Evolutionary conservation across 257 asterid species (phyloP), one percentile per base, ranked within the genome.

Genomic region (Schizonepeta tenuifolia): DNA sequence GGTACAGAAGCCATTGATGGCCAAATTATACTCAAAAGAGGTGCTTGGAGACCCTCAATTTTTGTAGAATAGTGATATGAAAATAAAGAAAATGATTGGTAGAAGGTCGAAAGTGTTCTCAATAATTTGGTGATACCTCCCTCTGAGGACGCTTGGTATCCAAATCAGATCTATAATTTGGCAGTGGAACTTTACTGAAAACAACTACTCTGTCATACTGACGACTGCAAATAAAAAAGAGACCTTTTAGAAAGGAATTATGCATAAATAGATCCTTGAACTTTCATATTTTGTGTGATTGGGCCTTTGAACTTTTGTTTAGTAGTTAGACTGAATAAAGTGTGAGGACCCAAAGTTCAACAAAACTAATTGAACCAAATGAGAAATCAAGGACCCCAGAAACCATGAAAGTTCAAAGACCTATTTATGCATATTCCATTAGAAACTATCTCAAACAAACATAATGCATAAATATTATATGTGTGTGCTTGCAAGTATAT

Each of bases 141-240:
- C 98, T 86, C 70, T 90, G 97, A 20, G 98, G 98, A 54, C 96
- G 93, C 86, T 86, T 93, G 78, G 49, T 80, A 82, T 93, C 98
- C 86, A 93, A 80, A 85, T 93, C 98, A 40, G 98, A 77, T 83
- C 98, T 85, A 81, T 93, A 93, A 76, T 93, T 91, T 73, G 98
- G 97, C 84, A 93, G 82, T 41, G 93, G 96, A 49, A 76, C 86
- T 85, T 91, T 93, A 79, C 98, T 90, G 69, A 88, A 76, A 49
- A 86, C 97, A 72, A 93, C 84, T 38, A 82, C 89, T 82, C 85
- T 88, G 9, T 69, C 86, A 83, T 87, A 93, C 73, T 82, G 97
- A 50, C 83, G 87, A 77, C 98, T 93, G 96, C 88, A 84, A 72
- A 53, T 40, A 71, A 46, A 72, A 18, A 62, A 72, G 28, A 49